phyloP scores from a whole-genome alignment of 768 basidiomycete species.

The Xanthoconium stramineum region DNA sequence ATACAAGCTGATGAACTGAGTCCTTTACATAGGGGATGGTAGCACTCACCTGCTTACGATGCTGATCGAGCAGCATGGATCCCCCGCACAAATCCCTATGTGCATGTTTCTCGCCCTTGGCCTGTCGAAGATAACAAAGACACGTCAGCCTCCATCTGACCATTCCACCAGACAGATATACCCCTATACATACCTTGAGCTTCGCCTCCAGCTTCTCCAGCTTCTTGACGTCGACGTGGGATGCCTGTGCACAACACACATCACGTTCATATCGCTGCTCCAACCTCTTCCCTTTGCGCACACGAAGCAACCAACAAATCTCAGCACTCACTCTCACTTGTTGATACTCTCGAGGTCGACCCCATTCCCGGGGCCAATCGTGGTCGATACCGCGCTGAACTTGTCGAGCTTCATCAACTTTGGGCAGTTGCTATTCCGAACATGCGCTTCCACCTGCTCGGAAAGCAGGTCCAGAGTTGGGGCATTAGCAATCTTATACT shows the following conservation, averaged over 20 bases:
- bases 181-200: conserved; percentile 57
- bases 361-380: conserved; percentile 75
- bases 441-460: conserved; percentile 57
- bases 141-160: neutral
- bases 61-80: conserved; percentile 89
- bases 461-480: conserved; percentile 59
- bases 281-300: conserved; percentile 1
- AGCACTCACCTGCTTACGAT: conserved; percentile 74
- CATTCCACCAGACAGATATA: neutral
- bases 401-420: conserved; percentile 77
- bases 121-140: conserved; percentile 42
- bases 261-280: neutral
- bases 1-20: neutral
- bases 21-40: neutral
- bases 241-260: conserved; percentile 45
- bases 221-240: conserved; percentile 91
- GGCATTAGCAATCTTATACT: conserved; percentile 75
- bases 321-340: conserved; percentile 77
- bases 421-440: conserved; percentile 57
- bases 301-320: neutral
- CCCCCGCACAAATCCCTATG: conserved; percentile 91
- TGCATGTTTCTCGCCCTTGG: conserved; percentile 96
- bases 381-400: conserved; percentile 67
- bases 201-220: conserved; percentile 97
- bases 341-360: conserved; percentile 90